These are phyloP conservation scores for Inga leiocalycina DNA, from an alignment of 306 rosid species.

Conservation along the genomic window DNA sequence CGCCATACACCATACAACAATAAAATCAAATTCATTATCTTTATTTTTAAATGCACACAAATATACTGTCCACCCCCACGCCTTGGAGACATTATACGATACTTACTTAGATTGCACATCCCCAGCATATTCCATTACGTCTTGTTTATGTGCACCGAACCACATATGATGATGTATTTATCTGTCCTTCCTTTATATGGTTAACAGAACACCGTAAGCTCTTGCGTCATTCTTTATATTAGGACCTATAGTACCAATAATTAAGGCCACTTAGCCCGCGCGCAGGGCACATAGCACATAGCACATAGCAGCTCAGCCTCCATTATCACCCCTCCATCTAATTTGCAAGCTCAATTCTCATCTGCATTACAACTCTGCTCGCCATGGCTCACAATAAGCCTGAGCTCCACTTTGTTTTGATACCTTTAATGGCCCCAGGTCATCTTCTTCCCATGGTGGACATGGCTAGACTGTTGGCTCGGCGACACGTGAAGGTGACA, in stretches of 20 bases:
- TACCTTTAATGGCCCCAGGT: conserved; percentile 80
- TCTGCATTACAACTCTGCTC: not conserved
- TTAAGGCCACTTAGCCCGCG: not conserved
- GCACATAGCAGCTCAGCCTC: not conserved
- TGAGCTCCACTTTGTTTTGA: conserved; percentile 50
- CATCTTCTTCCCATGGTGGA: conserved; percentile 82
- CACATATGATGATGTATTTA: not conserved
- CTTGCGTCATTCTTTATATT: not conserved
- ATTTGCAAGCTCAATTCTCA: not conserved
- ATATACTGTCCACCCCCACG: too few relatives aligned
- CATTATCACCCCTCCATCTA: not conserved
- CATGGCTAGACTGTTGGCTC: conserved; percentile 60
- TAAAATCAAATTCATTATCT: too few relatives aligned
- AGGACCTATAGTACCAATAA: not conserved
- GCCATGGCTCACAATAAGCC: not conserved
- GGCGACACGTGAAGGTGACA: conserved; percentile 51
- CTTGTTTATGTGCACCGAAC: not conserved
- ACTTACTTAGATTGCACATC: not conserved
- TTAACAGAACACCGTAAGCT: not conserved
- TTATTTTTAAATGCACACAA: too few relatives aligned
- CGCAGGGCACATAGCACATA: not conserved
- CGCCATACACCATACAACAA: too few relatives aligned
- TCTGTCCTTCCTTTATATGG: not conserved
- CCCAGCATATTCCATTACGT: not conserved
- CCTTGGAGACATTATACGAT: too few relatives aligned